These are phyloP conservation scores for Fusarium sp. DNA, from an alignment of 2,329 filamentous ascomycete genomes.

Conservation along the genomic window DNA sequence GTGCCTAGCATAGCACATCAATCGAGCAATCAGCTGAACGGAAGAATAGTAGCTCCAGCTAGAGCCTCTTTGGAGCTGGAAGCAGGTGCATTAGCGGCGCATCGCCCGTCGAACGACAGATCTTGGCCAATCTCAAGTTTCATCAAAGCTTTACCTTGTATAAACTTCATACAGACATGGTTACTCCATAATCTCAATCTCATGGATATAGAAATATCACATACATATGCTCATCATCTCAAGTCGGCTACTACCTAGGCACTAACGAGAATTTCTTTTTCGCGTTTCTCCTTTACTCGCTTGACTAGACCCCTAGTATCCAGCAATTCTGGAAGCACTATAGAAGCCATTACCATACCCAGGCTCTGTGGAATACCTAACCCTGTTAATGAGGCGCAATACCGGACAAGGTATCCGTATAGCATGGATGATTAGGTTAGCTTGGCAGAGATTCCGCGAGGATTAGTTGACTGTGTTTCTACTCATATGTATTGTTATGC, in stretches of 20 bases:
- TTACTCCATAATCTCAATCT: conserved; percentile 13
- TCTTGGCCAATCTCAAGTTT: conserved; percentile 1
- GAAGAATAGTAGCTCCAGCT: conserved; percentile 39
- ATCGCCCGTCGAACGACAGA: conserved; percentile 9
- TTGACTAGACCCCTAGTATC: conserved; percentile 12
- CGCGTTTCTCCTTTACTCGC: conserved; percentile 17
- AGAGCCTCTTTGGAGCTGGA: conserved; percentile 19
- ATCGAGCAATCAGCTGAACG: conserved; percentile 26
- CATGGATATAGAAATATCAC: conserved; percentile 14
- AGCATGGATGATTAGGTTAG: conserved; percentile 25
- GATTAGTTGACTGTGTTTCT: conserved; percentile 1
- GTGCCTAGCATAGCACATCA: neutral
- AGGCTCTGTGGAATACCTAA: conserved; percentile 11
- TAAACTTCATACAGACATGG: neutral
- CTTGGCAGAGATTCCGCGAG: conserved; percentile 22
- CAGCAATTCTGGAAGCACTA: conserved; percentile 30
- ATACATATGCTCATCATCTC: conserved; percentile 21
- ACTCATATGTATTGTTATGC: neutral
- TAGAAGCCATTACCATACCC: conserved; percentile 14
- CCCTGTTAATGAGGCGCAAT: conserved; percentile 31
- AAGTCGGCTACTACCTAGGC: conserved; percentile 18
- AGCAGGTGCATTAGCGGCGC: conserved; percentile 30
- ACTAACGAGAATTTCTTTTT: conserved; percentile 24
- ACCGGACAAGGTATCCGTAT: conserved; percentile 16
- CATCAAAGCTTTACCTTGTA: neutral